Conservation (phyloP, 1,284 basidiomycete genomes). For the Porodaedalea pini region DNA sequence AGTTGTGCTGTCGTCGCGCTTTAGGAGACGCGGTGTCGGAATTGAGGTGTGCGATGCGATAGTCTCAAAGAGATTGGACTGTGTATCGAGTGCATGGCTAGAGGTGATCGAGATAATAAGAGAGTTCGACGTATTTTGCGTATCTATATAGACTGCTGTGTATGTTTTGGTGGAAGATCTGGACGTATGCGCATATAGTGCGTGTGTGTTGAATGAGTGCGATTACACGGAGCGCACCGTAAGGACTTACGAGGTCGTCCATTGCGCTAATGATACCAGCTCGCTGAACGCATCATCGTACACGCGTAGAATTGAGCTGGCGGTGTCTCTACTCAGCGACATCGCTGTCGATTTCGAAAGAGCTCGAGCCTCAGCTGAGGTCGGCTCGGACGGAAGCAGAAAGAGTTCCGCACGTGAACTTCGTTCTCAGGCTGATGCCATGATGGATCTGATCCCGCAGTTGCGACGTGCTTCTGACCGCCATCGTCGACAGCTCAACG, state of each 20-base stretch:
- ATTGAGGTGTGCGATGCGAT: slow-evolving; percentile 35
- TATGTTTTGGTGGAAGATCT: background rate
- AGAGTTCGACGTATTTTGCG: background rate
- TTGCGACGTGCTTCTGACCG: too few relatives aligned
- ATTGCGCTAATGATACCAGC: background rate
- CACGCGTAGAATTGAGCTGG: background rate
- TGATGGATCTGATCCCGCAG: too few relatives aligned
- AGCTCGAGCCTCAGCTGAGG: too few relatives aligned
- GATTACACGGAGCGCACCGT: background rate
- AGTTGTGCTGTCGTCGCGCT: slow-evolving; percentile 36
- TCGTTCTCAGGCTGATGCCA: too few relatives aligned
- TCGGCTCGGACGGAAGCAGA: too few relatives aligned
- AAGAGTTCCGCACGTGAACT: too few relatives aligned
- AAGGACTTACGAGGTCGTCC: background rate
- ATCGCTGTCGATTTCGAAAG: background rate
- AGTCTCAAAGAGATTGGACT: background rate
- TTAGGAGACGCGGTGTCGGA: slow-evolving; percentile 35
- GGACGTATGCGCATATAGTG: background rate
- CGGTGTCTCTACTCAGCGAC: background rate
- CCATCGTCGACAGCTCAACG: too few relatives aligned
- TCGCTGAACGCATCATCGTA: background rate
- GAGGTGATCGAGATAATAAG: background rate
- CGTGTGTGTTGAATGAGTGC: background rate
- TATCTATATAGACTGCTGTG: background rate
- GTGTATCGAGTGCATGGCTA: background rate